Evolutionary conservation across 2,329 filamentous ascomycete genomes (phyloP), one percentile per base, ranked within the genome.

Genomic region (Talaromyces sp.): DNA sequence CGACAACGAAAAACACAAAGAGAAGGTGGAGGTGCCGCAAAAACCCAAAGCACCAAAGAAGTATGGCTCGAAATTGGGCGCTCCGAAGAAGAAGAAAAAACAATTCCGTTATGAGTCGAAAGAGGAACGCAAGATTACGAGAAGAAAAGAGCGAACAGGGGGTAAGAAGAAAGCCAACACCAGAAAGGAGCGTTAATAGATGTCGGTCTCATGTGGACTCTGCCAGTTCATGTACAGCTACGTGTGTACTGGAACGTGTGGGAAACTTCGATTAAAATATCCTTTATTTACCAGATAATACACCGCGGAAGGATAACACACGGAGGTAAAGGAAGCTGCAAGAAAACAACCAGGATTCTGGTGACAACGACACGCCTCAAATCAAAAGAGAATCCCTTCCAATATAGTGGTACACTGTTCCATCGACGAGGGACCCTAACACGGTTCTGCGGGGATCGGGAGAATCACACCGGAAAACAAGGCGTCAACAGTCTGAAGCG

Each of bases 81-180:
- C 72, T 82, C 82, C 24, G 16, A 93, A 92, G 79, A 92, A 90
- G 81, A 93, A 90, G 81, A 96, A 93, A 82, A 89, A 90, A 79
- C 92, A 93, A 79, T 98, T 98, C 75, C 87, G 92, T 68, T 99
- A 99, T 77, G 92, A 98, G 80, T 90, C 85, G 67, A 97, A 96
- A 80, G 80, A 88, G 37, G 94, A 97, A 71, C 86, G 95, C 73
- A 90, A 85, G 73, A 72, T 82, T 37, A 83, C 83, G 50, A 79
- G 83, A 68, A 75, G 81, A 63, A 89, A 92, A 76, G 79, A 93
- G 71, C 86, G 87, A 57, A 81, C 85, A 69, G 87, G 85, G 73
- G 96, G 91, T 77, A 85, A 86, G 71, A 91, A 87, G 76, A 86
- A 87, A 70, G 91, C 89, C 69, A 87, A 86, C 71, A 81, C 81